A percentile compares a stretch with the other conserved stretches of the same genome.
Evolutionary conservation across 306 rosid genomes (phyloP).

Genomic region (Bauhinia variegata): DNA sequence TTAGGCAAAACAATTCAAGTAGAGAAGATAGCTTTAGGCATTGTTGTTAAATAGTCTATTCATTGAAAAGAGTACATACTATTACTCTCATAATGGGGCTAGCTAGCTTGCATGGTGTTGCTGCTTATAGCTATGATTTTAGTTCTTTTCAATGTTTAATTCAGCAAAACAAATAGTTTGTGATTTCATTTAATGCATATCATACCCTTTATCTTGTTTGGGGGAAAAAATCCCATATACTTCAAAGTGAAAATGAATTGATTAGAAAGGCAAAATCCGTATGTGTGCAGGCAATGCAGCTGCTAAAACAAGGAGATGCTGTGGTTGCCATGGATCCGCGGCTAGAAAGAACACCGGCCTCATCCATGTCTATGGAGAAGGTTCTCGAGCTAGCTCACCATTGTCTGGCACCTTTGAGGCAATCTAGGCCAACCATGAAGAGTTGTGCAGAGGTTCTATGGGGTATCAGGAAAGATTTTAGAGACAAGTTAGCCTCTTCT

Average conservation of each 20-base stretch:
- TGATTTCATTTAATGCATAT: not conserved
- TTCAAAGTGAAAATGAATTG: not conserved
- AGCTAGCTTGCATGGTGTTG: conserved; percentile 1
- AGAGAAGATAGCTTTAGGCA: no score
- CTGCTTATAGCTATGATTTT: not conserved
- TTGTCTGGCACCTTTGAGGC: conserved; percentile 74
- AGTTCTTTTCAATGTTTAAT: not conserved
- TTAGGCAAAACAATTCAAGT: no score
- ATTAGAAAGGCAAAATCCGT: conserved; percentile 11
- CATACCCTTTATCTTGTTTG: not conserved
- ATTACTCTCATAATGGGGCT: conserved; percentile 13
- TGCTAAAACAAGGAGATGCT: conserved; percentile 69
- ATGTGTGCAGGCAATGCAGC: conserved; percentile 73
- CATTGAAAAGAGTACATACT: not conserved
- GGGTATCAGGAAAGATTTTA: conserved; percentile 75
- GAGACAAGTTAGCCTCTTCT: conserved; percentile 46
- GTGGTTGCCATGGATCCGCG: conserved; percentile 83
- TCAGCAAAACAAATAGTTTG: not conserved
- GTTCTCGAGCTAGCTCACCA: conserved; percentile 63
- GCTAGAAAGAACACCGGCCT: conserved; percentile 61
- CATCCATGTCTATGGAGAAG: conserved; percentile 64
- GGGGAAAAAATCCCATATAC: not conserved
- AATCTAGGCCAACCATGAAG: conserved; percentile 78
- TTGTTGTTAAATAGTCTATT: no score
- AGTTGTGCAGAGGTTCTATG: conserved; percentile 73